phyloP scores from a whole-genome alignment of 164 flowering plant genomes.

The Cinnamomum chago region DNA sequence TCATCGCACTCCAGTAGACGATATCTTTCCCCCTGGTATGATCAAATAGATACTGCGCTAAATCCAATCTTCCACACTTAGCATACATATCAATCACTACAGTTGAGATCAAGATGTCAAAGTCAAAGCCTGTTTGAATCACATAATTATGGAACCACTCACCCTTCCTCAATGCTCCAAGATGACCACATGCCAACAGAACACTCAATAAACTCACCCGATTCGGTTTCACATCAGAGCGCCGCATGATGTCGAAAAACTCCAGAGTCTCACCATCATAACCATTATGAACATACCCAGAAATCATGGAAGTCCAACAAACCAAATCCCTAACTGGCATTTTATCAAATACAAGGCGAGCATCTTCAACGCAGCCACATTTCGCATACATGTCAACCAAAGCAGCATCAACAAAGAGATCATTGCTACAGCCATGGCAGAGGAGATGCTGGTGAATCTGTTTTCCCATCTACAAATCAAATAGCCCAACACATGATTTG shows the following conservation, averaged over 20 bases:
- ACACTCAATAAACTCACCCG: constrained; percentile 19
- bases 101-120: constrained; percentile 13
- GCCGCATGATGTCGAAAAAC: constrained; percentile 12
- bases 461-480: too few relatives aligned
- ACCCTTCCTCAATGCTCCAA: constrained; percentile 16
- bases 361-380: too few relatives aligned
- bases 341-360: too few relatives aligned
- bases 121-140: constrained; percentile 8
- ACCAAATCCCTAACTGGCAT: too few relatives aligned
- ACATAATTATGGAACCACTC: constrained; percentile 15
- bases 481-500: too few relatives aligned
- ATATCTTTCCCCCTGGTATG: constrained; percentile 14
- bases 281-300: constrained; percentile 7
- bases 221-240: constrained; percentile 10
- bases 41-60: constrained; percentile 13
- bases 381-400: too few relatives aligned
- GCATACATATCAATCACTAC: constrained; percentile 17
- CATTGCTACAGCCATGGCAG: too few relatives aligned
- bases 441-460: too few relatives aligned
- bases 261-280: constrained; percentile 10
- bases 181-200: constrained; percentile 16
- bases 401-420: too few relatives aligned
- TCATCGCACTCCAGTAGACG: constrained; percentile 17
- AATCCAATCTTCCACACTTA: constrained; percentile 15
- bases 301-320: too few relatives aligned